Percentiles rank a stretch among this genome's conserved stretches.
These are phyloP conservation scores for Cucurbita maxima DNA, from an alignment of 306 rosid species.

Conservation along the genomic window DNA sequence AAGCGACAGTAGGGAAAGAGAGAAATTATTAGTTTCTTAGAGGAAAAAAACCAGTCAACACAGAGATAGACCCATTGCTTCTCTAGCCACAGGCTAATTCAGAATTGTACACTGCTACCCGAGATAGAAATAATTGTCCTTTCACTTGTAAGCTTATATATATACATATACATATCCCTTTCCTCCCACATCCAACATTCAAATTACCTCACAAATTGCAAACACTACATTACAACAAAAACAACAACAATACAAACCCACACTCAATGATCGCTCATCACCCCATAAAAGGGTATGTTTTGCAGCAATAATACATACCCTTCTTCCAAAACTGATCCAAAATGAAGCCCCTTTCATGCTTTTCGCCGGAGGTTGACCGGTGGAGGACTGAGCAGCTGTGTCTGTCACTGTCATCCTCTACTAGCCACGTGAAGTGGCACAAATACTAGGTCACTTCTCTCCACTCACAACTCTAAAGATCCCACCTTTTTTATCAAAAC, in stretches of 20 bases:
- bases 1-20: constrained; percentile 31
- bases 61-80: not conserved
- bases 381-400: not conserved
- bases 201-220: not conserved
- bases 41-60: constrained; percentile 52
- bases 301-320: not conserved
- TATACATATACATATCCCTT: too few relatives aligned
- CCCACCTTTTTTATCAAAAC: constrained; percentile 38
- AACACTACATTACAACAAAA: not conserved
- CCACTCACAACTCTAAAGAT: constrained; percentile 40
- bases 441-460: constrained; percentile 18
- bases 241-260: too few relatives aligned
- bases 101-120: constrained; percentile 21
- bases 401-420: constrained; percentile 25
- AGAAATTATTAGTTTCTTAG: not conserved
- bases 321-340: not conserved
- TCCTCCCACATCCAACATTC: not conserved
- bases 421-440: constrained; percentile 77
- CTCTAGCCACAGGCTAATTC: not conserved
- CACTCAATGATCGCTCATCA: not conserved
- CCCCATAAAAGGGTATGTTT: not conserved
- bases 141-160: constrained; percentile 6
- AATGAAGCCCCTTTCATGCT: not conserved
- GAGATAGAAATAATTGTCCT: constrained; percentile 48
- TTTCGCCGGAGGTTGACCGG: too few relatives aligned